Percentiles rank a stretch among this genome's conserved stretches.
These are phyloP conservation scores for Xerocomellus chrysenteron DNA, from an alignment of 768 basidiomycete genomes.

Conservation along the genomic window DNA sequence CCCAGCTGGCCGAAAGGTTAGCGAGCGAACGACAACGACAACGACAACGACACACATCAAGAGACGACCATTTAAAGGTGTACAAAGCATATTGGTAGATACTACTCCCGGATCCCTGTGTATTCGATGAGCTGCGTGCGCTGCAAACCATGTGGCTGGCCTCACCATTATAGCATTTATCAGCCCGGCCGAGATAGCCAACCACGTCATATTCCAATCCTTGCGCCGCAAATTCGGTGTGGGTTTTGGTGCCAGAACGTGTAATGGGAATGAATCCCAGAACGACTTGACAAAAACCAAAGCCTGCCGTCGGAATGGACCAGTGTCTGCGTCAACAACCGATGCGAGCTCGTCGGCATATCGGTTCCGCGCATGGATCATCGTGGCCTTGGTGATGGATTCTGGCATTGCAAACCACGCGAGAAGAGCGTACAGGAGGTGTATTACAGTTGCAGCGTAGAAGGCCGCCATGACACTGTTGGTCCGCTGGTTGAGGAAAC, in stretches of 20 bases:
- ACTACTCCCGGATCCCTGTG: neutral
- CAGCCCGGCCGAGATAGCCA: constrained; percentile 1
- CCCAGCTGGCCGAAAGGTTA: neutral
- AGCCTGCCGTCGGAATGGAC: neutral
- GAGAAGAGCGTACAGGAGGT: neutral
- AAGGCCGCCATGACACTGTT: neutral
- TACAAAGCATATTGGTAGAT: constrained; percentile 3
- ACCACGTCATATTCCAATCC: neutral
- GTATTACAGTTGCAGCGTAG: neutral
- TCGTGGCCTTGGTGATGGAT: neutral
- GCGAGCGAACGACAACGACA: neutral
- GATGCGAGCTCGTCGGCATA: constrained; percentile 1
- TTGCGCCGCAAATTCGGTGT: neutral
- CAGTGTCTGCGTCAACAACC: neutral
- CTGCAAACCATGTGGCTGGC: neutral
- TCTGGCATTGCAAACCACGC: neutral
- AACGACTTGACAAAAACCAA: neutral
- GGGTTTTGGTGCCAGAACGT: neutral
- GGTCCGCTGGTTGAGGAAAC: neutral
- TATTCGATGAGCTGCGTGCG: neutral
- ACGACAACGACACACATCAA: neutral
- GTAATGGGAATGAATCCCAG: constrained; percentile 4
- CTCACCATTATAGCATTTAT: neutral
- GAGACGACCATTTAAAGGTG: neutral
- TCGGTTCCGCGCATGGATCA: neutral